phyloP scores from a whole-genome alignment of 306 rosid species.

The Medicago truncatula region DNA sequence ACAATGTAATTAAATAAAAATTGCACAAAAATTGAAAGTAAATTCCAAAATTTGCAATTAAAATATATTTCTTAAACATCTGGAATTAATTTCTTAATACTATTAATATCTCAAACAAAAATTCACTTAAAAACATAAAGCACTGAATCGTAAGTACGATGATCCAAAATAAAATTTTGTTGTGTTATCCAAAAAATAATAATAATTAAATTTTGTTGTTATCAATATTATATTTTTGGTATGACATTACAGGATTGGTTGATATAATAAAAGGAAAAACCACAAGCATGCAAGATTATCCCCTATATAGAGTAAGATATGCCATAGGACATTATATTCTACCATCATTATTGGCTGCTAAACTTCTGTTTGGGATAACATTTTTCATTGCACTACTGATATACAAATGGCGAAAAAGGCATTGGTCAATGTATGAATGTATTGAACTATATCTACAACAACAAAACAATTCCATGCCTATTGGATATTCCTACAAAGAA shows the following conservation, averaged over 20 bases:
- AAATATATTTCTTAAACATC: too few relatives aligned
- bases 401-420: constrained; percentile 15
- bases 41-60: too few relatives aligned
- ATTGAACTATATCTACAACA: constrained; percentile 12
- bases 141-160: too few relatives aligned
- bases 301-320: neutral
- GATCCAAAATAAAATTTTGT: too few relatives aligned
- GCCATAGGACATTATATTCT: neutral
- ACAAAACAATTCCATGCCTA: neutral
- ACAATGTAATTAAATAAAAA: too few relatives aligned
- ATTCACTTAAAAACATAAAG: too few relatives aligned
- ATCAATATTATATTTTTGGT: neutral
- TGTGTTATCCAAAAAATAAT: too few relatives aligned
- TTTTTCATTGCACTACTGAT: neutral
- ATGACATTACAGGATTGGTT: neutral
- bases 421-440: neutral
- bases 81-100: too few relatives aligned
- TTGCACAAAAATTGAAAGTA: too few relatives aligned
- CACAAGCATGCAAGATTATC: too few relatives aligned
- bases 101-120: too few relatives aligned
- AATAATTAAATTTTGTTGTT: too few relatives aligned
- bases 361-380: neutral
- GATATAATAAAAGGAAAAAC: neutral
- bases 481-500: constrained; percentile 29
- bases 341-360: neutral